These are phyloP conservation scores for Hypholoma fasciculare DNA, from an alignment of 768 basidiomycete genomes.

Conservation along the genomic window DNA sequence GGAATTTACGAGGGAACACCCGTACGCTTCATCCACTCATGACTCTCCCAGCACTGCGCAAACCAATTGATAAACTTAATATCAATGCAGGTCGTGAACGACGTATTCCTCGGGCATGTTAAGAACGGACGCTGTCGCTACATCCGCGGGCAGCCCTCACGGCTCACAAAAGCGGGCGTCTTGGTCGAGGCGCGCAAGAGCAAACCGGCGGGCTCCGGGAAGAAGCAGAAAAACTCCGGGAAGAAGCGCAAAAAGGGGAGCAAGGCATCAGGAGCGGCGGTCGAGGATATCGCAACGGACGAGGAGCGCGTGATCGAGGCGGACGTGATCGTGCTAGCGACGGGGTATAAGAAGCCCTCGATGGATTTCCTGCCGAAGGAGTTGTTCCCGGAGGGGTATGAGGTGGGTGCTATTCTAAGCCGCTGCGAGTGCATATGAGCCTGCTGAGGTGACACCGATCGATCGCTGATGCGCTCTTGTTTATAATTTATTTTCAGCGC, in stretches of 20 bases:
- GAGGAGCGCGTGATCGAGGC: slow-evolving; percentile 33
- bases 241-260: slow-evolving; percentile 14
- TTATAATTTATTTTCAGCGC: slow-evolving; percentile 22
- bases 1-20: slow-evolving; percentile 52
- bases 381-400: slow-evolving; percentile 50
- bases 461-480: background rate
- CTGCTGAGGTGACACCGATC: too few species aligned
- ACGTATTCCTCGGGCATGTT: slow-evolving; percentile 47
- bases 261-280: slow-evolving; percentile 19
- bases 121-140: slow-evolving; percentile 43
- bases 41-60: background rate
- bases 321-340: slow-evolving; percentile 53
- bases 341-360: slow-evolving; percentile 48
- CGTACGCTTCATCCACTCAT: slow-evolving; percentile 17
- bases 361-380: slow-evolving; percentile 46
- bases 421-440: background rate
- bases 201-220: slow-evolving; percentile 21
- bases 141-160: slow-evolving; percentile 44
- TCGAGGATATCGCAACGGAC: slow-evolving; percentile 11
- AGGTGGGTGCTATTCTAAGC: slow-evolving; percentile 23
- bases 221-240: slow-evolving; percentile 14
- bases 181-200: slow-evolving; percentile 37
- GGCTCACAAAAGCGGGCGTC: slow-evolving; percentile 35
- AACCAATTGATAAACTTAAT: background rate
- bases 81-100: slow-evolving; percentile 43